Base-by-base conservation (phyloP, 305 asterid species). In the Fraxinus latifolia region DNA sequence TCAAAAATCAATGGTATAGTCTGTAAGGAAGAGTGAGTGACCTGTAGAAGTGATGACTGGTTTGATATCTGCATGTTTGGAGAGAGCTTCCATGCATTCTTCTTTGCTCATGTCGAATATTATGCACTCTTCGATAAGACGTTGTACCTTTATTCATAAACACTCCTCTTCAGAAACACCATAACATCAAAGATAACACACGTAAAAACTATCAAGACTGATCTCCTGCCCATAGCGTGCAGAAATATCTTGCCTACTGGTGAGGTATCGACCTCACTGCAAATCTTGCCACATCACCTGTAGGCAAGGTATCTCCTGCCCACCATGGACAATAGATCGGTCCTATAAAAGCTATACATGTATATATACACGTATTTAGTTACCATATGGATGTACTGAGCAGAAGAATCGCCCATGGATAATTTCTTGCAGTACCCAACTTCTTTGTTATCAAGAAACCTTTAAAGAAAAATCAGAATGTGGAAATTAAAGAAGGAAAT, bases 81-180 rank as follows among this genome's bases (percentile, higher is more conserved):
- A 88, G 77, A 95, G 97, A 76, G 98, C 97, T 84, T 95, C 96
- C 96, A 93, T 90, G 94, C 97, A 93, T 80, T 93, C 98, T 79
- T 93, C 98, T 88, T 84, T 93, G 88, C 90, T 88, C 98, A 93
- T 88, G 33, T 91, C 88, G 86, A 93, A 91, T 14, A 93, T 25
- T 70, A 93, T 84, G 87, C 98, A 95, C 96, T 92, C 96, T 86
- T 95, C 98, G 15, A 95, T 95, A 14, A 95, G 86, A 83, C 82
- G 98, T 31, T 95, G 98, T 60, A 95, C 94, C 98, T 93, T 82
- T 8, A 15, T 15, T 67, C 36, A 23, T 8, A 9, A 9, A 39
- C 44, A 0, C 44, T 37, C 44, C 25, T 12, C 71, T 6, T 21
- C 12, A 60, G 3, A 11, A 17, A 36, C 47, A 37, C 14, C 55